phyloP scores from a whole-genome alignment of 2,329 filamentous ascomycete genomes.

The Pestalotiopsis sp. region DNA sequence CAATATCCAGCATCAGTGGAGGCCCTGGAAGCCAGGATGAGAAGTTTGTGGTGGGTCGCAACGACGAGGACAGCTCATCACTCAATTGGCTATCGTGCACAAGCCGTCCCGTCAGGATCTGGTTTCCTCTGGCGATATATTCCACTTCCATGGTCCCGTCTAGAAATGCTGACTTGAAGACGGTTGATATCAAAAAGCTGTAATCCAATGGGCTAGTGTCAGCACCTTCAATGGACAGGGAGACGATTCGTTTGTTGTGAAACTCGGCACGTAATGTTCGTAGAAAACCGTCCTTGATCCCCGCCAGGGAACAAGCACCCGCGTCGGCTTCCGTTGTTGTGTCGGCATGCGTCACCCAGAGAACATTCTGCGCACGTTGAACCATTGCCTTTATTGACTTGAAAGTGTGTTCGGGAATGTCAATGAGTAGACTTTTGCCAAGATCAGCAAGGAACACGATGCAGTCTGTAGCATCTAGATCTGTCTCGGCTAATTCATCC shows the following conservation, averaged over 20 bases:
- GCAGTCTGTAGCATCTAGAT: background rate
- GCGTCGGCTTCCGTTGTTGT: slow-evolving; percentile 3
- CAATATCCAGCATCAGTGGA: background rate
- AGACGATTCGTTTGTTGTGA: slow-evolving; percentile 23
- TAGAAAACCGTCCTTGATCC: slow-evolving; percentile 26
- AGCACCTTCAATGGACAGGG: slow-evolving; percentile 20
- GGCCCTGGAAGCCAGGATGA: background rate
- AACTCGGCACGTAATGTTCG: slow-evolving; percentile 27
- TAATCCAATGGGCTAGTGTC: background rate
- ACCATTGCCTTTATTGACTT: slow-evolving; percentile 22
- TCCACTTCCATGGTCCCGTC: background rate
- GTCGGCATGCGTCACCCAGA: slow-evolving; percentile 28
- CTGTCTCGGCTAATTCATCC: background rate
- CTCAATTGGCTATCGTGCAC: background rate
- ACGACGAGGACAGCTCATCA: background rate
- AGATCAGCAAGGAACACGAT: slow-evolving; percentile 25
- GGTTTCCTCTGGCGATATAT: background rate
- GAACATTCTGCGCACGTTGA: slow-evolving; percentile 17
- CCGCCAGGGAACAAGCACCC: slow-evolving; percentile 8
- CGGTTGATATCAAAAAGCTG: background rate
- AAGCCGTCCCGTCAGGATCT: background rate
- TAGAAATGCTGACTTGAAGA: background rate
- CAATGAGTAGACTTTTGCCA: slow-evolving; percentile 23
- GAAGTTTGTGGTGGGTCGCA: background rate
- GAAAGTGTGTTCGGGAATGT: slow-evolving; percentile 22